Evolutionary conservation across 768 basidiomycete species (phyloP).

Genomic region (Trichaptum fuscoviolaceum): DNA sequence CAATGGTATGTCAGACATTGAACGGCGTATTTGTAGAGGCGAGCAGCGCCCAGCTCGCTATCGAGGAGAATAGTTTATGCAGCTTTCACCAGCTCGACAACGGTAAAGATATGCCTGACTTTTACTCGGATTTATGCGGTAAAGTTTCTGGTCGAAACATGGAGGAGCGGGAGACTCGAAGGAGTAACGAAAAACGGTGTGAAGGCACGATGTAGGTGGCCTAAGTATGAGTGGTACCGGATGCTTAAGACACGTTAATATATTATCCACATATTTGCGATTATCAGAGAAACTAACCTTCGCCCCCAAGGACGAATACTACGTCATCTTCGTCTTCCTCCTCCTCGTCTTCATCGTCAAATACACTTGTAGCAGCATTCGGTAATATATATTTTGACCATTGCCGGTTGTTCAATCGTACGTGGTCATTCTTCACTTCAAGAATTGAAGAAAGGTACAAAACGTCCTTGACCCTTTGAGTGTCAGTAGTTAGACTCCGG

Average conservation of each 20-base stretch:
- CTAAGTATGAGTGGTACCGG: background rate
- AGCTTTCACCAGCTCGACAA: background rate
- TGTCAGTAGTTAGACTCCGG: constrained; percentile 53
- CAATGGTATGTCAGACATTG: background rate
- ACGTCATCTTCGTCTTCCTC: constrained; percentile 73
- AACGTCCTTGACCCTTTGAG: constrained; percentile 62
- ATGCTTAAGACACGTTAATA: background rate
- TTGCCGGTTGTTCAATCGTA: constrained; percentile 53
- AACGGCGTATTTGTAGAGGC: background rate
- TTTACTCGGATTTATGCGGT: background rate
- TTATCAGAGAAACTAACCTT: constrained; percentile 34
- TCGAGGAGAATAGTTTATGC: background rate
- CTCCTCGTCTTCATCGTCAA: constrained; percentile 34
- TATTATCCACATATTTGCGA: constrained; percentile 18
- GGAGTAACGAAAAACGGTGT: background rate
- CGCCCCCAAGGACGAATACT: constrained; percentile 62
- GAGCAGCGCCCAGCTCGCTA: background rate
- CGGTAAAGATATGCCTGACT: background rate
- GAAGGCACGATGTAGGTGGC: background rate
- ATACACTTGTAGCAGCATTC: constrained; percentile 47
- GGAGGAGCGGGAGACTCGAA: background rate
- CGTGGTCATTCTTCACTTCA: constrained; percentile 63
- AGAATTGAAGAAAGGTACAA: constrained; percentile 60
- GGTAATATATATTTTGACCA: constrained; percentile 66
- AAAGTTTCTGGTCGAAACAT: background rate